Evolutionary conservation across 148 eudicot genomes (phyloP).

Genomic region (Camellia japonica): DNA sequence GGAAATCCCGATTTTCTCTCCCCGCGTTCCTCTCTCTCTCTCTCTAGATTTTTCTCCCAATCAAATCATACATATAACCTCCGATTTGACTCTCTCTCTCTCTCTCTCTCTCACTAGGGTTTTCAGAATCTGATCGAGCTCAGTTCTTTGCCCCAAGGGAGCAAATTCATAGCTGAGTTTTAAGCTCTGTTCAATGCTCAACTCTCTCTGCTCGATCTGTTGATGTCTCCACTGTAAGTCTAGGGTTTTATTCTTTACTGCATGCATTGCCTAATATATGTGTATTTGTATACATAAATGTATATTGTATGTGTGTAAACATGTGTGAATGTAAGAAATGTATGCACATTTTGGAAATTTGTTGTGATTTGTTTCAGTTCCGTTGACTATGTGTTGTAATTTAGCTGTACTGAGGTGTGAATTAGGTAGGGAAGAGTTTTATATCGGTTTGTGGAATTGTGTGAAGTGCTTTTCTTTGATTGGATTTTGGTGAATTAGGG

Average conservation of each 20-base stretch:
- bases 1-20: constrained; percentile 37
- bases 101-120: constrained; percentile 22
- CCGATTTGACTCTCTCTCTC: neutral
- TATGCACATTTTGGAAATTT: neutral
- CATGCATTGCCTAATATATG: neutral
- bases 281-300: neutral
- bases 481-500: constrained; percentile 28
- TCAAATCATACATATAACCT: constrained; percentile 10
- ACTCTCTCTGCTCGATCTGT: constrained; percentile 35
- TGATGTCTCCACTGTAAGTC: constrained; percentile 34
- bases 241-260: neutral
- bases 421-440: neutral
- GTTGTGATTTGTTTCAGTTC: neutral
- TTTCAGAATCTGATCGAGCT: constrained; percentile 15
- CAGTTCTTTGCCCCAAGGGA: constrained; percentile 11
- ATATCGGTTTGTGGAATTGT: constrained; percentile 1
- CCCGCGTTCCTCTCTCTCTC: constrained; percentile 33
- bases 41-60: constrained; percentile 19
- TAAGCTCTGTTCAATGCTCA: constrained; percentile 16
- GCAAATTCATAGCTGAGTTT: constrained; percentile 6
- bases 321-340: constrained; percentile 1
- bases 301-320: neutral
- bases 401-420: neutral
- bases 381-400: neutral
- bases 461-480: neutral